Evolutionary conservation across 1,284 basidiomycete species (phyloP), one percentile per base, ranked within the genome.

Genomic region (Rugosomyces carneus): DNA sequence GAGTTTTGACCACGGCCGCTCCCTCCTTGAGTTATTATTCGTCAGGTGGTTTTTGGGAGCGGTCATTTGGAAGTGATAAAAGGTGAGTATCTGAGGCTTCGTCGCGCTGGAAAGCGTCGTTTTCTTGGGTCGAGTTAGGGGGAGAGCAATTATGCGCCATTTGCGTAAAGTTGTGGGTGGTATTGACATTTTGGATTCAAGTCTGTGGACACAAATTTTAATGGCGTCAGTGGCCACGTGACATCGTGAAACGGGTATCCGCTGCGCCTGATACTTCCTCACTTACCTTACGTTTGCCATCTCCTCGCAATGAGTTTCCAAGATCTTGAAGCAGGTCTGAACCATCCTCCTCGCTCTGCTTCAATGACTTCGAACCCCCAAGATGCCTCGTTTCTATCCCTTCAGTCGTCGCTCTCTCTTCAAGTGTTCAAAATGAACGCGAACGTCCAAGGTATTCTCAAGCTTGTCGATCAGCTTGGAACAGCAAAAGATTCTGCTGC

Each of bases 371-470:
- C 77, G 0, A 80, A 76, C 55, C 78, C 81, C 7, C 73, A 87
- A 60, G 86, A 89, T 61, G 73, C 77, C 3, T 71, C 79, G 3
- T 99, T 97, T 65, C 71, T 78, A 16, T 73, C 72, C 36, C 71
- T 97, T 15, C 91, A 96, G 59, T 84, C 85, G 20, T 87, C 88
- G 15, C 75, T 99, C 42, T 91, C 92, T 1, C 76, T 98, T 13
- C 95, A 98, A 64, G 89, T 97, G 50, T 98, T 99, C 84, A 97
- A 98, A 78, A 93, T 99, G 72, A 95, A 96, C 60, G 81, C 89
- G 50, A 99, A 99, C 67, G 93, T 98, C 5, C 89, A 94, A 58
- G 94, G 90, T 10, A 95, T 99, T 43, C 70, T 93, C 60, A 91
- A 92, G 62, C 75, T 95, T 18, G 88, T 99, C 9, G 90, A 96